Conservation (phyloP, 306 rosid species). For the Elaeagnus macrophylla region DNA sequence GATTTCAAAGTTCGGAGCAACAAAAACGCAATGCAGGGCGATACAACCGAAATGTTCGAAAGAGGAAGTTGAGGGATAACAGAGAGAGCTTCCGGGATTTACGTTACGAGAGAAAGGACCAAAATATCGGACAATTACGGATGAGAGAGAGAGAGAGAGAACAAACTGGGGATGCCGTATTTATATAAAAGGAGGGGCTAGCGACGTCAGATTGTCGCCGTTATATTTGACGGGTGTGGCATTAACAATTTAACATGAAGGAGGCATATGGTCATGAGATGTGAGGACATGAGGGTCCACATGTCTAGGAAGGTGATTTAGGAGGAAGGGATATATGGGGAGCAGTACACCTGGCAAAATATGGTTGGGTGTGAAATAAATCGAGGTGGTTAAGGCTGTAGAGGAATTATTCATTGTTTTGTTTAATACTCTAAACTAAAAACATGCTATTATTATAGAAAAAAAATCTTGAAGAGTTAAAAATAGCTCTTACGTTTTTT, state of each 20-base stretch:
- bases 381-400: neutral
- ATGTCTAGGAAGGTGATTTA: constrained; percentile 36
- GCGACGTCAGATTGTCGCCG: constrained; percentile 40
- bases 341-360: constrained; percentile 22
- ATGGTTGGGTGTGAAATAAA: neutral
- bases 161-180: constrained; percentile 17
- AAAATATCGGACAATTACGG: constrained; percentile 22
- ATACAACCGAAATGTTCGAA: constrained; percentile 10
- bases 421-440: neutral
- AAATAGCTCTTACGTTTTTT: no score
- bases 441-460: no score
- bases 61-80: constrained; percentile 15
- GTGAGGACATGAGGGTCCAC: constrained; percentile 52
- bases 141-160: constrained; percentile 17
- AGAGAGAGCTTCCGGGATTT: constrained; percentile 7
- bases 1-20: no score
- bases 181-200: constrained; percentile 30
- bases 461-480: no score
- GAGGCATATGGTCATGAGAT: constrained; percentile 40
- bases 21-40: constrained; percentile 2
- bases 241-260: neutral
- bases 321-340: constrained; percentile 11
- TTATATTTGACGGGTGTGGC: constrained; percentile 45
- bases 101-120: constrained; percentile 9
- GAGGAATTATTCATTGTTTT: neutral